Evolutionary conservation across 2,329 filamentous ascomycete genomes (phyloP), one percentile per base, ranked within the genome.

Genomic region (Fusarium scirpi): DNA sequence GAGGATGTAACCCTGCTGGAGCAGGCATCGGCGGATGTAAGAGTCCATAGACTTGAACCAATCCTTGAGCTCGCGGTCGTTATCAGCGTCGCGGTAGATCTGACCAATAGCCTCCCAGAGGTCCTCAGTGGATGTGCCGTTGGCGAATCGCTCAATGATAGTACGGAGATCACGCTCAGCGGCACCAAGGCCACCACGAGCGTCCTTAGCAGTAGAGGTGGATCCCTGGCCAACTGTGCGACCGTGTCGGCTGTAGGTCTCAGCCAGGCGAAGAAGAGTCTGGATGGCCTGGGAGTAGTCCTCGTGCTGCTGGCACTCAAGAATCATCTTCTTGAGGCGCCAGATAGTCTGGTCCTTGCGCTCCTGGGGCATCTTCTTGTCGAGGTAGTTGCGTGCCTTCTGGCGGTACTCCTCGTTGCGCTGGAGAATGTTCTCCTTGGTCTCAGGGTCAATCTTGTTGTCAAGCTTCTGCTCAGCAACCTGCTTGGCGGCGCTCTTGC

Each of bases 321-420:
- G 90, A 41, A 99, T 84, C 92, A 98, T 97, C 89, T 98, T 98
- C 90, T 89, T 99, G 72, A 99, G 83, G 40, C 96, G 92, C 88
- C 90, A 97, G 75, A 98, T 91, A 59, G 91, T 91, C 85, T 97
- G 94, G 10, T 98, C 94, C 65, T 94, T 94, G 65, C 96, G 94
- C 80, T 98, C 94, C 81, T 95, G 84, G 2, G 96, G 94, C 82
- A 99, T 87, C 86, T 98, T 99, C 76, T 90, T 88, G 74, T 89
- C 86, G 58, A 98, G 83, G 79, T 98, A 98, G 73, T 92, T 89
- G 77, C 87, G 90, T 27, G 91, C 85, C 61, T 85, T 79, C 41
- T 78, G 80, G 29, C 81, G 81, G 40, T 84, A 83, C 58, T 85
- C 82, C 29, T 82, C 82, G 10, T 83, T 80, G 61, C 78, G 76